Base-by-base conservation (phyloP, 768 basidiomycete species). In the Hericium coralloides region DNA sequence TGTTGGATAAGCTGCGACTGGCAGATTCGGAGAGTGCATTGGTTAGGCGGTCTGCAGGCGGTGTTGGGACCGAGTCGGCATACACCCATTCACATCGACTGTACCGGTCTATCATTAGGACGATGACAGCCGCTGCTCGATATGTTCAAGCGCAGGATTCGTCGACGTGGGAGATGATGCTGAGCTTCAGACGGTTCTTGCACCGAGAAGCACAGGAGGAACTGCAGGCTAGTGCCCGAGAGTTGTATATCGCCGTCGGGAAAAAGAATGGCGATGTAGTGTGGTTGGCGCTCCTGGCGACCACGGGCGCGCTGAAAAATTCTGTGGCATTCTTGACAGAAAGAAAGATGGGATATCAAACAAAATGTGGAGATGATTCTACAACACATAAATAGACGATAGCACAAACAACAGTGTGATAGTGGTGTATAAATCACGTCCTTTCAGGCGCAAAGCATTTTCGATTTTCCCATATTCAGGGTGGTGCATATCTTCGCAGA, bases 1-100 rank as follows among this genome's bases (percentile, higher is more conserved):
- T 97, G 57, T 70, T 98, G 39, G 69, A 68, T 2, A 74, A 72
- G 18, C 76, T 93, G 20, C 81, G 84, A 55, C 69, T 68, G n/a
- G 82, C 77, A 9, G 92, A 95, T 61, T 67, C 76, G 41, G 71
- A 74, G 17, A 91, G 72, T 52, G 91, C 93, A 0, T 73, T 95
- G 41, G 72, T 82, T 25, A 77, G 82, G 47, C 75, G 84, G 48
- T 43, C 41, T 43, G 62, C 59, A 6, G 76, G 74, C 12, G 73
- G 70, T 2, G 74, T 84, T 14, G 82, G 85, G 9, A 81, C 83
- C 5, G 81, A 83, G 65, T 85, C 85, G 17, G 81, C 85, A 4
- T 92, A 89, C 67, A 89, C 90, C 0, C 81, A 85, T 60, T 89
- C 88, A 1, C 90, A 94, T 70, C 77, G 91, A 31, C 67, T 93